A percentile compares a stretch with the other conserved stretches of the same genome.
These are phyloP conservation scores for Pythium monospermum DNA, from an alignment of 352 stramenopile species.

Conservation along the genomic window DNA sequence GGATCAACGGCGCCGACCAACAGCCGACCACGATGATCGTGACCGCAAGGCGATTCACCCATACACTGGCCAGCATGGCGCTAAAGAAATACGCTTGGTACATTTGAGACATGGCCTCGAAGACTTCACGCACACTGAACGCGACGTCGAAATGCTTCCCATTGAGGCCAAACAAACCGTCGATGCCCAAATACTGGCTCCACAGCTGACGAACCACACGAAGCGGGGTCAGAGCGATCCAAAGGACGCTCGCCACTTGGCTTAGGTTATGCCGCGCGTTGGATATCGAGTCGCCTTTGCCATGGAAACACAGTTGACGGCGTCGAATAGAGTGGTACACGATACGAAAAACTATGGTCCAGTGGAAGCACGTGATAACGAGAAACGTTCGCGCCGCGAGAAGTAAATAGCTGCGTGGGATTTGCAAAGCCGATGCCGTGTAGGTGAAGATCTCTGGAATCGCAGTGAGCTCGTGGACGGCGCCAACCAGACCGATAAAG, in stretches of 20 bases:
- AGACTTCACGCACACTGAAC: constrained; percentile 5
- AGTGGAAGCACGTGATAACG: constrained; percentile 3
- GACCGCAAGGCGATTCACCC: constrained; percentile 7
- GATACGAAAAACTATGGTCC: background rate
- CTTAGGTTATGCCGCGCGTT: background rate
- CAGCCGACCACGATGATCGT: constrained; percentile 5
- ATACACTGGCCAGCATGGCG: background rate
- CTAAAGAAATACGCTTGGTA: constrained; percentile 17
- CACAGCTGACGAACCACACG: background rate
- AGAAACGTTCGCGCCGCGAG: constrained; percentile 1
- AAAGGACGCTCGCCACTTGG: background rate
- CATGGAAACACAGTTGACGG: constrained; percentile 5
- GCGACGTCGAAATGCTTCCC: constrained; percentile 6
- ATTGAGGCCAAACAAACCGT: constrained; percentile 4
- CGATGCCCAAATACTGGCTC: background rate
- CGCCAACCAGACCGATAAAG: background rate
- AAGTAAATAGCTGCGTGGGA: background rate
- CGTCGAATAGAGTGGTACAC: constrained; percentile 3
- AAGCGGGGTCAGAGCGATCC: background rate
- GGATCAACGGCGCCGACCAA: background rate
- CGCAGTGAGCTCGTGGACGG: background rate
- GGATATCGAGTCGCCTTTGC: background rate
- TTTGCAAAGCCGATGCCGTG: constrained; percentile 1
- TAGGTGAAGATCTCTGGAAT: constrained; percentile 7
- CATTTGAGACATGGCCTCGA: constrained; percentile 9